Percentiles rank a stretch among this genome's conserved stretches.
Conservation (phyloP, 768 basidiomycete genomes). For the Candolleomyces aberdarensis region DNA sequence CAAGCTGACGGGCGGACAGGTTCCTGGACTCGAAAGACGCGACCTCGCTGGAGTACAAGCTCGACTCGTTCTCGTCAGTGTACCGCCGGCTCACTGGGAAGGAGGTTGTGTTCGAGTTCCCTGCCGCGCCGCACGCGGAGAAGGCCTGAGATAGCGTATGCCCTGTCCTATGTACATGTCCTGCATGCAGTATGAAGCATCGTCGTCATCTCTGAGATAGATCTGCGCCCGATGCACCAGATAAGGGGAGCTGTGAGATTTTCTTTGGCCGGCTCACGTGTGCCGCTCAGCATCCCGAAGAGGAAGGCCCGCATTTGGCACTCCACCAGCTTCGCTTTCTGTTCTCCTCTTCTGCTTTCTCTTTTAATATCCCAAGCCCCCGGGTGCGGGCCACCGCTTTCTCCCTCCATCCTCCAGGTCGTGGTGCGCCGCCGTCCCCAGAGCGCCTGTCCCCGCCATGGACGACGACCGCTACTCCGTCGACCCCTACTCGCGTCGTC, state of each 20-base stretch:
- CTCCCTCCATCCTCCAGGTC: slow-evolving; percentile 16
- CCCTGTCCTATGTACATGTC: slow-evolving; percentile 12
- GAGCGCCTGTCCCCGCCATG: slow-evolving; percentile 35
- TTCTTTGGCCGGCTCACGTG: slow-evolving; percentile 5
- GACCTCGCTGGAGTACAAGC: slow-evolving; percentile 98
- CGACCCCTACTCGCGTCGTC: slow-evolving; percentile 65
- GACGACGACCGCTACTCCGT: slow-evolving; percentile 33
- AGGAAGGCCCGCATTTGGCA: background rate
- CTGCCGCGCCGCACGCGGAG: slow-evolving; percentile 71
- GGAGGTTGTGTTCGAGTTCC: slow-evolving; percentile 95
- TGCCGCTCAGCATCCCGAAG: background rate
- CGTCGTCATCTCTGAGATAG: background rate
- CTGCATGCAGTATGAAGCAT: slow-evolving; percentile 9
- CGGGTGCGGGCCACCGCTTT: slow-evolving; percentile 35
- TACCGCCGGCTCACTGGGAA: slow-evolving; percentile 95
- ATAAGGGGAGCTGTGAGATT: slow-evolving; percentile 6
- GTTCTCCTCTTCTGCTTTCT: slow-evolving; percentile 6
- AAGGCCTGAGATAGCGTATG: slow-evolving; percentile 27
- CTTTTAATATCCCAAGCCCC: background rate
- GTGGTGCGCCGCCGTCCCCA: slow-evolving; percentile 16
- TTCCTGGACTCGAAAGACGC: slow-evolving; percentile 98
- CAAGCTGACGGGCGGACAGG: slow-evolving; percentile 40
- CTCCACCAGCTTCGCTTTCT: slow-evolving; percentile 1
- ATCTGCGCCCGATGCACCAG: background rate
- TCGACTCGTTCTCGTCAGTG: slow-evolving; percentile 97